phyloP scores from a whole-genome alignment of 2,329 filamentous ascomycete species.

The Beauveria medogensis region DNA sequence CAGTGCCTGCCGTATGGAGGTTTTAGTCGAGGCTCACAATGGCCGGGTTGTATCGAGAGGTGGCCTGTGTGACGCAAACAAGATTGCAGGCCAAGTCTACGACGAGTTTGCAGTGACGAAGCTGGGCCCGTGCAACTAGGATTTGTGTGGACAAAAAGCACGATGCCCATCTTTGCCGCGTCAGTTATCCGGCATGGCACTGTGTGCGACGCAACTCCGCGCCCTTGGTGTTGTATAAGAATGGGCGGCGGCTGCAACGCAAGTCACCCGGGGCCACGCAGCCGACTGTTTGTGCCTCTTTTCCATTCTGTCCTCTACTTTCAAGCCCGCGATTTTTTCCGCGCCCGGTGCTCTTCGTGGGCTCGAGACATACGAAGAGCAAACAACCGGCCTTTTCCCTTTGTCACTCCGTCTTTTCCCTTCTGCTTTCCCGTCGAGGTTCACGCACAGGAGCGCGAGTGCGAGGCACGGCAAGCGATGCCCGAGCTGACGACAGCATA shows the following conservation, averaged over 20 bases:
- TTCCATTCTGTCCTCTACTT: background rate
- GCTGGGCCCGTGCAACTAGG: background rate
- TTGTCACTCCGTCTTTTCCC: background rate
- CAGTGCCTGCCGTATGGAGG: background rate
- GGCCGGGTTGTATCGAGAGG: background rate
- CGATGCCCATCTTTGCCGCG: background rate
- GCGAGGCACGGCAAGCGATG: too few relatives aligned
- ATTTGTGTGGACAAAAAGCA: background rate
- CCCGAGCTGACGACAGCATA: too few relatives aligned
- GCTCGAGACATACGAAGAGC: too few relatives aligned
- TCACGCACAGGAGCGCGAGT: too few relatives aligned
- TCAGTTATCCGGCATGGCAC: background rate
- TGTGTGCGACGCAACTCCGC: background rate
- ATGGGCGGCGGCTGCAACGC: background rate
- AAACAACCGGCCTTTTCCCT: too few relatives aligned
- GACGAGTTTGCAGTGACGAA: background rate
- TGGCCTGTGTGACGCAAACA: constrained; percentile 1
- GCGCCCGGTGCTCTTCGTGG: too few relatives aligned
- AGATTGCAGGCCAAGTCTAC: background rate
- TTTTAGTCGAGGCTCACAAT: background rate
- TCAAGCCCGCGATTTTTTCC: too few relatives aligned
- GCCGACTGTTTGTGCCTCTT: background rate
- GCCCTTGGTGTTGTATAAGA: background rate
- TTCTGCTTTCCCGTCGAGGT: background rate
- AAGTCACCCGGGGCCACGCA: background rate